Evolutionary conservation across 164 flowering plant species (phyloP).

Genomic region (Taxillus chinensis): DNA sequence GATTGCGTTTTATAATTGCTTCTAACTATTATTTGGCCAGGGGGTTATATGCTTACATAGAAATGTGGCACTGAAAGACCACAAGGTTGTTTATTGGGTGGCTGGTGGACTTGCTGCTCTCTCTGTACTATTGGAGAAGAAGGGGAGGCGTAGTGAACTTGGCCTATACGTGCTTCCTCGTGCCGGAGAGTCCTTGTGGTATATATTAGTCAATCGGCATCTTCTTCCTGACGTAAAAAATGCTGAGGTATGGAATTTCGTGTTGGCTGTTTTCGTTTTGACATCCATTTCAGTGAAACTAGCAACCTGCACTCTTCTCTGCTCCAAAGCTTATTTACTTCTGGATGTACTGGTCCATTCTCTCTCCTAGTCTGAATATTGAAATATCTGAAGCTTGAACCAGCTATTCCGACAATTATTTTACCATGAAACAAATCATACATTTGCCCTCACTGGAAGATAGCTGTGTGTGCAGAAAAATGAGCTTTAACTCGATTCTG

Average conservation of each 20-base stretch:
- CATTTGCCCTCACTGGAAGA: too few relatives aligned
- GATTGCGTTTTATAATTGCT: background rate
- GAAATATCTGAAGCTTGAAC: too few relatives aligned
- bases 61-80: constrained; percentile 76
- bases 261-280: background rate
- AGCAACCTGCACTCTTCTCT: too few relatives aligned
- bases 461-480: background rate
- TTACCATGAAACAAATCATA: too few relatives aligned
- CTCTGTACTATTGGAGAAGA: constrained; percentile 88
- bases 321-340: too few relatives aligned
- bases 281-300: background rate
- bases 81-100: constrained; percentile 88
- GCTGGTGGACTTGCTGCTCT: constrained; percentile 84
- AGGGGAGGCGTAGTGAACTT: constrained; percentile 75
- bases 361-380: too few relatives aligned
- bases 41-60: constrained; percentile 87
- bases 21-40: constrained; percentile 21
- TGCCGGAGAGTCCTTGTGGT: constrained; percentile 91
- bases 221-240: constrained; percentile 75
- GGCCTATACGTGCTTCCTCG: constrained; percentile 94
- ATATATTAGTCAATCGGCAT: constrained; percentile 78
- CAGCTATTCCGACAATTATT: too few relatives aligned
- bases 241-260: constrained; percentile 60
- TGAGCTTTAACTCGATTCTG: background rate
- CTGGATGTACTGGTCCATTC: too few relatives aligned